Conservation (phyloP, 1,284 basidiomycete species). For the Ceratobasidium sp. region DNA sequence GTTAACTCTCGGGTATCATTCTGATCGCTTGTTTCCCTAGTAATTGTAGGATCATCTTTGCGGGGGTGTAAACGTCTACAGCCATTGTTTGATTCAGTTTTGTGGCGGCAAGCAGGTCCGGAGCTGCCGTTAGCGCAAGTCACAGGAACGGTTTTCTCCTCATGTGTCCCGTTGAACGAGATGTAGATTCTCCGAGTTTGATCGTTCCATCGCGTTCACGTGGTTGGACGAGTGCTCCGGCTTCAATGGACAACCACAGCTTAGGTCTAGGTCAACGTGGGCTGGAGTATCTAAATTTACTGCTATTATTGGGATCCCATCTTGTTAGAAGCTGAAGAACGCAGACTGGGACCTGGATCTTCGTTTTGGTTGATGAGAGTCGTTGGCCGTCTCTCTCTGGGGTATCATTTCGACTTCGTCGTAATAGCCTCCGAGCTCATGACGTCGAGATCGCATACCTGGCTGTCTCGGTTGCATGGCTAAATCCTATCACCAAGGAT, state of each 20-base stretch:
- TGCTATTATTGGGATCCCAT: not conserved
- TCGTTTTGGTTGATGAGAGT: not conserved
- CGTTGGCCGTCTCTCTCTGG: not conserved
- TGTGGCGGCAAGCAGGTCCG: not conserved
- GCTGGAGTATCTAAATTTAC: constrained; percentile 12
- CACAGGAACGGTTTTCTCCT: constrained; percentile 11
- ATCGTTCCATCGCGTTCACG: constrained; percentile 25
- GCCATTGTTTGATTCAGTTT: not conserved
- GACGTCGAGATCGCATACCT: not conserved
- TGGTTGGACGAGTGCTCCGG: not conserved
- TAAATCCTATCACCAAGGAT: constrained; percentile 1
- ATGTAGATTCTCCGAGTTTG: constrained; percentile 40
- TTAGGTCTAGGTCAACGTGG: constrained; percentile 1
- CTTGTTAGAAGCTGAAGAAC: not conserved
- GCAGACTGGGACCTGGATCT: constrained; percentile 1
- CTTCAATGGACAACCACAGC: not conserved
- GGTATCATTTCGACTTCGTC: constrained; percentile 3
- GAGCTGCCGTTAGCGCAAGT: constrained; percentile 13
- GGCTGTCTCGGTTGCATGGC: constrained; percentile 5
- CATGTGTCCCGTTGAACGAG: not conserved
- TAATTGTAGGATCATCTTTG: not conserved
- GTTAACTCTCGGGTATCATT: not conserved
- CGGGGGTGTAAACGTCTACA: not conserved
- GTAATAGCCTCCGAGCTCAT: not conserved
- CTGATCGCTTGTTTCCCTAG: not conserved